Evolutionary conservation across 768 basidiomycete genomes (phyloP).

Genomic region (Xerocomus brunneocitrinus): DNA sequence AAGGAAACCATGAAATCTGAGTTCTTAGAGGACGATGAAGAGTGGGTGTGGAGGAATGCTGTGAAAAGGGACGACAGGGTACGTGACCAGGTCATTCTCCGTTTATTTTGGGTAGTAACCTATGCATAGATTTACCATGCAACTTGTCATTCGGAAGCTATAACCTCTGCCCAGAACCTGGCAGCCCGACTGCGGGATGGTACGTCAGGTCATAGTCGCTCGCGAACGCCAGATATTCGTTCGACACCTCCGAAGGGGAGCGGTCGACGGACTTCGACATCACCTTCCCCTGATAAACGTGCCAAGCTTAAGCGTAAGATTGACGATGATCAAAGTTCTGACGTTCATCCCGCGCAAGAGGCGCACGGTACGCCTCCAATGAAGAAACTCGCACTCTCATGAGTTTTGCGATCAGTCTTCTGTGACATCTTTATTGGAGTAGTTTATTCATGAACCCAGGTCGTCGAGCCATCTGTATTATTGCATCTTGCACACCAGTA

Average conservation of each 20-base stretch:
- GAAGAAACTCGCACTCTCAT: constrained; percentile 59
- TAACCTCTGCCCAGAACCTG: constrained; percentile 56
- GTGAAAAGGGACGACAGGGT: constrained; percentile 80
- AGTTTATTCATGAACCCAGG: constrained; percentile 29
- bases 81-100: constrained; percentile 25
- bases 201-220: constrained; percentile 54
- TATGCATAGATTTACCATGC: constrained; percentile 80
- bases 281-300: constrained; percentile 51
- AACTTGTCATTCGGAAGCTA: constrained; percentile 85
- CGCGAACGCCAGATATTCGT: constrained; percentile 65
- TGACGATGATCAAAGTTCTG: constrained; percentile 39
- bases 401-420: constrained; percentile 12
- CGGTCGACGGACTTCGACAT: constrained; percentile 36
- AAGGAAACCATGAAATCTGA: constrained; percentile 90
- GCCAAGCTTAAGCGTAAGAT: constrained; percentile 75
- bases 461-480: constrained; percentile 25
- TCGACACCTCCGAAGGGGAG: constrained; percentile 35
- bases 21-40: constrained; percentile 93
- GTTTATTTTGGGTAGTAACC: not conserved
- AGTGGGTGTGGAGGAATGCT: constrained; percentile 97
- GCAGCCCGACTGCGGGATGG: constrained; percentile 67
- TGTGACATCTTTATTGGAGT: constrained; percentile 29
- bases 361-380: constrained; percentile 54
- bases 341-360: constrained; percentile 31
- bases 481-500: constrained; percentile 14